phyloP scores from a whole-genome alignment of 805 yeast species.

The Ogataea angusta region DNA sequence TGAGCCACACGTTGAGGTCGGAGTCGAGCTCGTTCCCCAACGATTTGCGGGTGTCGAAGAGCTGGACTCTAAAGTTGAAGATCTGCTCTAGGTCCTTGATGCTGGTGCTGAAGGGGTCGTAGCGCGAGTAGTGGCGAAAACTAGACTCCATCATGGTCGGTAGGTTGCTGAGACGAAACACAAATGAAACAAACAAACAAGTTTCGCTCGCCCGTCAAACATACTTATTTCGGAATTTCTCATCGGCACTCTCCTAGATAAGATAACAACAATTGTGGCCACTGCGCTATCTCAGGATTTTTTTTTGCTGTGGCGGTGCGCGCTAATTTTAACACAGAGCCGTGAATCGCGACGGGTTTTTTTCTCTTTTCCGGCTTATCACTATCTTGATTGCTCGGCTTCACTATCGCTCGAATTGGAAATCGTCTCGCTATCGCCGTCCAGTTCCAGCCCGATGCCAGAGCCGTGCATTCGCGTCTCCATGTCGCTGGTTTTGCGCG shows the following conservation, averaged over 20 bases:
- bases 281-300: neutral
- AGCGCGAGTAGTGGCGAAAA: neutral
- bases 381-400: neutral
- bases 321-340: neutral
- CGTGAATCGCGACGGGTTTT: slow-evolving; percentile 1
- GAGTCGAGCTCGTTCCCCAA: slow-evolving; percentile 14
- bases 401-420: slow-evolving; percentile 4
- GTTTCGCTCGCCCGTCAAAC: neutral
- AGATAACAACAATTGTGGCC: slow-evolving; percentile 1
- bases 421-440: slow-evolving; percentile 1
- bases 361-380: neutral
- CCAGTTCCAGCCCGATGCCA: neutral
- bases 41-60: slow-evolving; percentile 10
- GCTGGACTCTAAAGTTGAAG: slow-evolving; percentile 22
- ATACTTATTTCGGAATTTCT: neutral
- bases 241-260: neutral
- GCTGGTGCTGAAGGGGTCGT: slow-evolving; percentile 19
- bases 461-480: neutral
- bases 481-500: neutral
- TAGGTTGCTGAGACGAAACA: neutral
- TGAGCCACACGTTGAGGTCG: slow-evolving; percentile 6
- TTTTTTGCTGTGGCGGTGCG: slow-evolving; percentile 1
- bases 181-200: neutral
- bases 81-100: slow-evolving; percentile 24
- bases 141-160: neutral